Evolutionary conservation across 495 filamentous ascomycete genomes (phyloP).

Genomic region (Glarea lozoyensis): DNA sequence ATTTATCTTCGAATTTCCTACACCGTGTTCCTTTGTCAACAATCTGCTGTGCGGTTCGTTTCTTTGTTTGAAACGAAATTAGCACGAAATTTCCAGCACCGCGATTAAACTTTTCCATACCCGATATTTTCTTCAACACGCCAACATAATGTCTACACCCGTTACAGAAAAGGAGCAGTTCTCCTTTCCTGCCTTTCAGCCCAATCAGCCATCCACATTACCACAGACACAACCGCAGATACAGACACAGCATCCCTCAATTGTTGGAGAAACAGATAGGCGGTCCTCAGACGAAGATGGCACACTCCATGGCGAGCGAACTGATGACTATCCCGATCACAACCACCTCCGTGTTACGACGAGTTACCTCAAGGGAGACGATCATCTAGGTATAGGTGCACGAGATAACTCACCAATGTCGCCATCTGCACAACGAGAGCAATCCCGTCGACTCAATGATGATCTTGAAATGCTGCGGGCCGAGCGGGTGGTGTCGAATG

Average conservation of each 20-base stretch:
- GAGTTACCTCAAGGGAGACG: slow-evolving; percentile 12
- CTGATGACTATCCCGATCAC: slow-evolving; percentile 6
- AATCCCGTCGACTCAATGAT: slow-evolving; percentile 67
- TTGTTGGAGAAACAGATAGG: not conserved
- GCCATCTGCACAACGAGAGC: slow-evolving; percentile 34
- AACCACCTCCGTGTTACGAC: slow-evolving; percentile 17
- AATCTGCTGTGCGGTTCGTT: too few relatives aligned
- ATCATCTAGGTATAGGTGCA: slow-evolving; percentile 3
- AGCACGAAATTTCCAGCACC: too few relatives aligned
- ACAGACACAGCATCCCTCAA: too few relatives aligned
- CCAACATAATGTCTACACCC: slow-evolving; percentile 20
- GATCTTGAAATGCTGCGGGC: slow-evolving; percentile 76
- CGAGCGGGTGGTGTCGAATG: slow-evolving; percentile 61
- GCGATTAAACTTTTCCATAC: too few relatives aligned
- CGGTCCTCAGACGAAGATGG: slow-evolving; percentile 22
- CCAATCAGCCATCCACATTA: not conserved
- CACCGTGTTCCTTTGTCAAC: too few relatives aligned
- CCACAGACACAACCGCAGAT: not conserved
- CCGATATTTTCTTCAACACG: too few relatives aligned
- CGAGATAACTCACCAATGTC: slow-evolving; percentile 13
- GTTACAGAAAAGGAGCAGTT: slow-evolving; percentile 19
- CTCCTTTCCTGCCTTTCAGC: slow-evolving; percentile 18
- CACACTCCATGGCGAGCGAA: slow-evolving; percentile 12
- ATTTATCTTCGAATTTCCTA: too few relatives aligned
- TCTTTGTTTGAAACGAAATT: too few relatives aligned